Evolutionary conservation across 805 yeast genomes (phyloP).

Genomic region (Kodamaea kakaduensis): DNA sequence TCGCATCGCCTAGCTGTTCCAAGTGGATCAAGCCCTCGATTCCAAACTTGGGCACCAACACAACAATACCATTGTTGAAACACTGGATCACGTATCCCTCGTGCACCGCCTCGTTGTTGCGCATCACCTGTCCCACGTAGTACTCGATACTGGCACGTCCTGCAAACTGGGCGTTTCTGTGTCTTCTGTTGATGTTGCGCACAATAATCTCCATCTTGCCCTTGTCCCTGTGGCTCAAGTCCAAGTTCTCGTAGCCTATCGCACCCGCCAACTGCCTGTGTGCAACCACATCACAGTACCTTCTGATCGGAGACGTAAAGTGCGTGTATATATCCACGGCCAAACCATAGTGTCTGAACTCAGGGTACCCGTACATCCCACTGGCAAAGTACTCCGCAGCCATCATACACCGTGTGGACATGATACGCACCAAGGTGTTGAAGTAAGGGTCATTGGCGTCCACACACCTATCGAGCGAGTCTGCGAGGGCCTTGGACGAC

Average conservation of each 20-base stretch:
- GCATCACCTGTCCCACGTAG: slow-evolving; percentile 97
- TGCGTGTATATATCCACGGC: slow-evolving; percentile 98
- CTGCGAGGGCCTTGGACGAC: slow-evolving; percentile 87
- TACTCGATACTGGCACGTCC: slow-evolving; percentile 98
- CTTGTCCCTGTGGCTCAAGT: slow-evolving; percentile 81
- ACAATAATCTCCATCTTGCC: slow-evolving; percentile 84
- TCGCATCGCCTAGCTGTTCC: slow-evolving; percentile 66
- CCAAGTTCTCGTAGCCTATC: slow-evolving; percentile 84
- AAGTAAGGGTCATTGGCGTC: slow-evolving; percentile 85
- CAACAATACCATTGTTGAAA: slow-evolving; percentile 91
- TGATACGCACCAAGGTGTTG: slow-evolving; percentile 87
- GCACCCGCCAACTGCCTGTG: slow-evolving; percentile 99
- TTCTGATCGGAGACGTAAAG: slow-evolving; percentile 96
- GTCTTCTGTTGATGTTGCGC: slow-evolving; percentile 86
- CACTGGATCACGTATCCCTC: slow-evolving; percentile 91
- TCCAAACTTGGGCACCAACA: slow-evolving; percentile 92
- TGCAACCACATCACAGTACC: slow-evolving; percentile 96
- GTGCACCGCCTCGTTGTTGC: slow-evolving; percentile 71
- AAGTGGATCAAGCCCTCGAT: slow-evolving; percentile 88
- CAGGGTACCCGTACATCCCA: slow-evolving; percentile 85
- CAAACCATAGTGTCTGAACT: slow-evolving; percentile 92
- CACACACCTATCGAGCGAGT: slow-evolving; percentile 82
- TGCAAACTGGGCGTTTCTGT: slow-evolving; percentile 97
- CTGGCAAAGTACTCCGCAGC: slow-evolving; percentile 97
- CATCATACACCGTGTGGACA: slow-evolving; percentile 99